Conservation (phyloP, 345 rosid species). For the Populus euphratica region DNA sequence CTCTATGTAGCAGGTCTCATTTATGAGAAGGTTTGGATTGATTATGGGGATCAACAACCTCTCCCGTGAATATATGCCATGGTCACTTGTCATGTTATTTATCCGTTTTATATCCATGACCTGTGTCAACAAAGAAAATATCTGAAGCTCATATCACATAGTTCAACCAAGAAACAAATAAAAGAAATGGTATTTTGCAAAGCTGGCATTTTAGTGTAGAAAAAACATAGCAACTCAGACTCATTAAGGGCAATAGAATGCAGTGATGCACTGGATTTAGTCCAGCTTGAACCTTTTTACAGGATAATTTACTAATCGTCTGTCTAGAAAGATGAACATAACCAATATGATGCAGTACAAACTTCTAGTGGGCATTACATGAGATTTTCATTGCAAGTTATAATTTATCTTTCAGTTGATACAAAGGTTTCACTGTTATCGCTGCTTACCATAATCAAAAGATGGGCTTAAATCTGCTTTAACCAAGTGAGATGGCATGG, state of each 20-base stretch:
- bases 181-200: background rate
- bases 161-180: background rate
- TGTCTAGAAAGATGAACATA: background rate
- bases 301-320: background rate
- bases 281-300: background rate
- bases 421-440: background rate
- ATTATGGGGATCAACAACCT: slow-evolving; percentile 76
- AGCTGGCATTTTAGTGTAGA: background rate
- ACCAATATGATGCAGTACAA: background rate
- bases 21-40: slow-evolving; percentile 53
- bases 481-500: background rate
- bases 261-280: background rate
- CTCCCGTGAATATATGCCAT: slow-evolving; percentile 78
- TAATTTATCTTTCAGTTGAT: background rate
- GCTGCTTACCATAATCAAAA: background rate
- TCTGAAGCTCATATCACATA: background rate
- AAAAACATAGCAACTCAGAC: background rate
- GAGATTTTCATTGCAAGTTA: background rate
- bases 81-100: slow-evolving; percentile 92
- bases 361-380: background rate
- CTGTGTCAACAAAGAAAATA: slow-evolving; percentile 31
- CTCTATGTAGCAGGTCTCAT: slow-evolving; percentile 77
- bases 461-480: background rate
- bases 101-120: slow-evolving; percentile 74
- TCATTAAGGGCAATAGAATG: background rate